These are phyloP conservation scores for Aspergillus jensenii DNA, from an alignment of 2,329 filamentous ascomycete genomes.

Conservation along the genomic window DNA sequence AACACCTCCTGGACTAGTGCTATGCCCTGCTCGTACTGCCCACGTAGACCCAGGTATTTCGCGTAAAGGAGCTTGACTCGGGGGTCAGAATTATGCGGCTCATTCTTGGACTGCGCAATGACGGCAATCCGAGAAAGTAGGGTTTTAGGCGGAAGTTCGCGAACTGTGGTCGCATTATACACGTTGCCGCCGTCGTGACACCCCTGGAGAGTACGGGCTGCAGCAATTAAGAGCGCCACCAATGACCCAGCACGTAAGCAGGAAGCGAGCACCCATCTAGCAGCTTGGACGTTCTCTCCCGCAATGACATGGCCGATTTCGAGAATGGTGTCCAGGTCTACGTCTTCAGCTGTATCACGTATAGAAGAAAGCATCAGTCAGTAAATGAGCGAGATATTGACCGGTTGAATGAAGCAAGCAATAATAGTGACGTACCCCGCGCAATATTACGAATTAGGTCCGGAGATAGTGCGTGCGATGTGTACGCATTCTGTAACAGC, in stretches of 20 bases:
- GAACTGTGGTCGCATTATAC: background rate
- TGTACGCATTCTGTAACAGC: constrained; percentile 15
- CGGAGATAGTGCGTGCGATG: constrained; percentile 7
- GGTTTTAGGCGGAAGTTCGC: background rate
- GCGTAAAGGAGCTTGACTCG: constrained; percentile 31
- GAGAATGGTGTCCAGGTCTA: constrained; percentile 27
- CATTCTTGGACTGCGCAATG: constrained; percentile 16
- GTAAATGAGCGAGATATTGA: background rate
- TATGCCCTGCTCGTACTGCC: constrained; percentile 22
- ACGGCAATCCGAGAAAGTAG: constrained; percentile 21
- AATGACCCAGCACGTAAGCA: constrained; percentile 24
- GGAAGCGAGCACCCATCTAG: constrained; percentile 22
- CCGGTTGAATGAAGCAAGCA: background rate
- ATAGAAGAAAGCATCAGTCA: background rate
- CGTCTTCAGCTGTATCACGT: background rate
- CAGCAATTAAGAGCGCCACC: constrained; percentile 18
- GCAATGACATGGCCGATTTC: constrained; percentile 21
- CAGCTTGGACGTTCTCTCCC: background rate
- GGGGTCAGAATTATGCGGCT: constrained; percentile 20
- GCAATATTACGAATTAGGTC: constrained; percentile 8
- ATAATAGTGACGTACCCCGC: constrained; percentile 5
- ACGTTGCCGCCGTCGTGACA: background rate
- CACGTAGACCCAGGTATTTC: constrained; percentile 23
- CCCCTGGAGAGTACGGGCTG: constrained; percentile 8
- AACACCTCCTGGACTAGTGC: constrained; percentile 28